Evolutionary conservation across 2,329 filamentous ascomycete species (phyloP).

Genomic region (Emergomyces pasteurianus): DNA sequence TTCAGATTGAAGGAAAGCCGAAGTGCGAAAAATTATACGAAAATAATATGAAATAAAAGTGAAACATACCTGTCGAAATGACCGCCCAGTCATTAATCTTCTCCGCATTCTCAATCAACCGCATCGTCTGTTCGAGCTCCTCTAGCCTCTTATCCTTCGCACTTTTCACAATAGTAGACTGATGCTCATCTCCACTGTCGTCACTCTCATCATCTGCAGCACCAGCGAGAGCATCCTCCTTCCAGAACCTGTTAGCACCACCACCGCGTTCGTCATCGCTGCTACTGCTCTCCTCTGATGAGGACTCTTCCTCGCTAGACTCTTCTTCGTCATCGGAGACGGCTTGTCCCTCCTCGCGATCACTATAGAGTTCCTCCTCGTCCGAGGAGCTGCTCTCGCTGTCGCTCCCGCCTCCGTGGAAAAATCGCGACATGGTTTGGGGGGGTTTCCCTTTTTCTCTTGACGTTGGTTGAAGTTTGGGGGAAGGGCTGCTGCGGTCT

Average conservation of each 20-base stretch:
- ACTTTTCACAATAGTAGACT: conserved; percentile 80
- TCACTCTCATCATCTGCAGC: conserved; percentile 55
- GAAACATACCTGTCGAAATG: conserved; percentile 65
- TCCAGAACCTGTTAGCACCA: conserved; percentile 76
- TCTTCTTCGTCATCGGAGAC: conserved; percentile 41
- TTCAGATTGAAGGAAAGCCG: neutral
- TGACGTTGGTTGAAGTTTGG: neutral
- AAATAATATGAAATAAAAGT: neutral
- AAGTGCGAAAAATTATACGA: neutral
- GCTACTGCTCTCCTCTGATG: conserved; percentile 39
- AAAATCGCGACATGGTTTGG: conserved; percentile 84
- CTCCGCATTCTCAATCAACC: conserved; percentile 86
- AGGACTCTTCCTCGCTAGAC: conserved; percentile 44
- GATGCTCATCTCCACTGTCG: conserved; percentile 74
- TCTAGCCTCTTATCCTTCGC: conserved; percentile 96
- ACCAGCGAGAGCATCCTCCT: conserved; percentile 33
- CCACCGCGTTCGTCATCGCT: conserved; percentile 49
- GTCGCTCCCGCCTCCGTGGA: conserved; percentile 91
- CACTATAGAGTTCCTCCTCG: conserved; percentile 87
- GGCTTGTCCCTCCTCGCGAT: conserved; percentile 48
- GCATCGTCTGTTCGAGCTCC: conserved; percentile 81
- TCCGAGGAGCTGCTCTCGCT: conserved; percentile 86
- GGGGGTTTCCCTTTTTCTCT: neutral
- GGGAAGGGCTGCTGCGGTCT: neutral
- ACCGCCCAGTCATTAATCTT: conserved; percentile 98